Conservation (phyloP, 1,284 basidiomycete species). For the Sutorius eximius region DNA sequence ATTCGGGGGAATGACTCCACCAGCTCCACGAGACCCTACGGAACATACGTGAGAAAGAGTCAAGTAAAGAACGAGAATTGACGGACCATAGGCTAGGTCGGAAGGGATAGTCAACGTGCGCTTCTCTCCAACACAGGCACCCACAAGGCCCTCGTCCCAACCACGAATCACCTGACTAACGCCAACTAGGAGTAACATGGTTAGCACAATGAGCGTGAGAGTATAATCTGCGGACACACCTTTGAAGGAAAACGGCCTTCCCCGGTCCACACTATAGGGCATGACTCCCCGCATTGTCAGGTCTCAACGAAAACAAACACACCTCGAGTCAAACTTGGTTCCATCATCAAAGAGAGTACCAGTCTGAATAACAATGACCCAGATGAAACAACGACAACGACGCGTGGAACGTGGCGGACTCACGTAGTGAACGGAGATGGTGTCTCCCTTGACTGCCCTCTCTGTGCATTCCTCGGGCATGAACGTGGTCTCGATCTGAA, state of each 20-base stretch:
- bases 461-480: slow-evolving; percentile 58
- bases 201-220: not conserved
- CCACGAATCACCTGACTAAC: slow-evolving; percentile 79
- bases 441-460: slow-evolving; percentile 65
- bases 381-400: slow-evolving; percentile 1
- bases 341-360: slow-evolving; percentile 73
- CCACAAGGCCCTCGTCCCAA: slow-evolving; percentile 76
- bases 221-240: slow-evolving; percentile 44
- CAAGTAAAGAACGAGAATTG: not conserved
- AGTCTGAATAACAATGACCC: slow-evolving; percentile 46
- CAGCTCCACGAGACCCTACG: slow-evolving; percentile 74
- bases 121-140: slow-evolving; percentile 91
- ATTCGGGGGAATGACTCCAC: slow-evolving; percentile 77
- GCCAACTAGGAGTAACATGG: slow-evolving; percentile 53
- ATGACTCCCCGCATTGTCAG: not conserved
- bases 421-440: slow-evolving; percentile 78
- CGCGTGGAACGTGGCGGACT: slow-evolving; percentile 30
- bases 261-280: slow-evolving; percentile 58
- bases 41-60: not conserved
- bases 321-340: slow-evolving; percentile 84
- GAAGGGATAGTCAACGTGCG: slow-evolving; percentile 87
- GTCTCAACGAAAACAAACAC: slow-evolving; percentile 9
- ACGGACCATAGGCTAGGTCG: slow-evolving; percentile 77
- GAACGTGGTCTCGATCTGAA: slow-evolving; percentile 61
- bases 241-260: slow-evolving; percentile 63